Evolutionary conservation across 192 early-diverging fungal species (phyloP).

Genomic region (Endogone sp.): DNA sequence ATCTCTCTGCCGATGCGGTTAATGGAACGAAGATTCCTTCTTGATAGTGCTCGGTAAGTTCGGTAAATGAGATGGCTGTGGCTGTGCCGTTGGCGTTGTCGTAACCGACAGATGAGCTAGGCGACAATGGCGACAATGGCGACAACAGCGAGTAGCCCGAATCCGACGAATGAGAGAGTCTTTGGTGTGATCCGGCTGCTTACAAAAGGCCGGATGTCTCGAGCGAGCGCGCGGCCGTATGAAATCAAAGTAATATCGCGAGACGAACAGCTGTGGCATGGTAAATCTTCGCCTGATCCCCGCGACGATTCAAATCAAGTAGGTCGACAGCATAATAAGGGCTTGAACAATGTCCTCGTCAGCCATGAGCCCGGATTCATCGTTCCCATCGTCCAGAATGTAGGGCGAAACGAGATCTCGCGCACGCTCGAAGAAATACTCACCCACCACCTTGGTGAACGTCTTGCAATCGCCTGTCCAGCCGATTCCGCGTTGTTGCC

Average conservation of each 20-base stretch:
- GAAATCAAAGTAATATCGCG: not conserved
- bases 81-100: not conserved
- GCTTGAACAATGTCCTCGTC: not conserved
- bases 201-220: not conserved
- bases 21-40: not conserved
- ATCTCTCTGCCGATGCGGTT: not conserved
- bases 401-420: not conserved
- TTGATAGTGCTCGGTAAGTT: not conserved
- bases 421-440: not conserved
- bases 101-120: not conserved
- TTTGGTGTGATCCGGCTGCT: not conserved
- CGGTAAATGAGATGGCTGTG: not conserved
- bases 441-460: not conserved
- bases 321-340: not conserved
- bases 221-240: not conserved
- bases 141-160: not conserved
- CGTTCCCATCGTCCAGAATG: not conserved
- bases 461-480: not conserved
- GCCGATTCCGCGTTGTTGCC: not conserved
- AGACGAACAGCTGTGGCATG: not conserved
- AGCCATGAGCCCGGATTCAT: not conserved
- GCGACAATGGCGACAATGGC: no score
- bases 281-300: not conserved
- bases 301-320: not conserved
- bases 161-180: not conserved